Evolutionary conservation across 257 asterid genomes (phyloP).

Genomic region (Jaltomata sinuosa): DNA sequence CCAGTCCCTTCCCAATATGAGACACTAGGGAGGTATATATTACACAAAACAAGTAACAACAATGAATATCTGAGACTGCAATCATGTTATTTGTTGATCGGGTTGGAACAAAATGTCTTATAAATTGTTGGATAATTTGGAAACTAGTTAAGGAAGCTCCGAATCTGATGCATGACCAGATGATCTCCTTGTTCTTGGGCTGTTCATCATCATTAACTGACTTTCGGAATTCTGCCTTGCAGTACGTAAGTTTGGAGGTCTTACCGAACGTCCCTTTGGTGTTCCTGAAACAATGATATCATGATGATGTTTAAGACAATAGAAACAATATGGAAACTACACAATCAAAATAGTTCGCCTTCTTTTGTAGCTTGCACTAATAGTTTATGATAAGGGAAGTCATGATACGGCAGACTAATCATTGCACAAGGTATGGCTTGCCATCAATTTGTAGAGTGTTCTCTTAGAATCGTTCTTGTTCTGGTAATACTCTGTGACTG

Average conservation of each 20-base stretch:
- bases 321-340: background rate
- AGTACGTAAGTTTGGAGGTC: constrained; percentile 56
- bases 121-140: background rate
- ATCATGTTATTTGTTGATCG: background rate
- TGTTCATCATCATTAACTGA: constrained; percentile 24
- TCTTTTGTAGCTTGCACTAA: background rate
- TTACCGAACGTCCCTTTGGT: constrained; percentile 44
- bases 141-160: constrained; percentile 35
- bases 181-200: constrained; percentile 44
- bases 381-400: background rate
- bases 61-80: background rate
- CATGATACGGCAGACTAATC: background rate
- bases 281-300: constrained; percentile 35
- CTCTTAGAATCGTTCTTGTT: background rate
- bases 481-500: background rate
- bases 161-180: constrained; percentile 80
- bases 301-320: background rate
- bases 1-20: background rate
- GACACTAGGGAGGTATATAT: background rate
- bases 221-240: constrained; percentile 63
- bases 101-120: background rate
- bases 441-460: background rate
- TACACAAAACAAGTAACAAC: background rate
- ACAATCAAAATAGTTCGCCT: background rate
- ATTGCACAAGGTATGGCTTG: background rate